Evolutionary conservation across 2,329 filamentous ascomycete genomes (phyloP), one percentile per base, ranked within the genome.

Genomic region (Aspergillus sp.): DNA sequence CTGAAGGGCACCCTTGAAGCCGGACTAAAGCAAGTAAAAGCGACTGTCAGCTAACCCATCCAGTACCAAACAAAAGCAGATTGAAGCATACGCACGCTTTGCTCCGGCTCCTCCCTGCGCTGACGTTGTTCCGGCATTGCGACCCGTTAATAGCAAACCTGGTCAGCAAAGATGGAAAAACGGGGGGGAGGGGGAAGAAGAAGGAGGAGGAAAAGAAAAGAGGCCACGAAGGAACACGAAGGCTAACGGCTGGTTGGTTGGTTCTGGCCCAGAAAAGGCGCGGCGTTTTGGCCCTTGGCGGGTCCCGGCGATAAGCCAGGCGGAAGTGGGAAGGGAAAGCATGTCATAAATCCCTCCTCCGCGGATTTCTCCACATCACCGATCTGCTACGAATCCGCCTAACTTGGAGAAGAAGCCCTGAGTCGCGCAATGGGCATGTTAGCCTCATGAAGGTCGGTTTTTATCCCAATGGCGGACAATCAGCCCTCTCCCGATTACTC

Each of bases 1-100:
- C 73, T 88, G 85, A 60, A 84, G 69, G 58, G 80, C 72, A 28
- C 80, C 70, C 65, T 76, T 76, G 60, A 80, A 68, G 65, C 72
- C 70, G 62, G 74, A 77, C 79, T 81, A 67, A 52, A 65, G 23
- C n/a, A 43, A 52, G 19, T 15, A 49, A 58, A 43, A 38, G 28
- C 13, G 52, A 57, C 57, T 41, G 69, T 73, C 61, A 74, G 68
- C 60, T 51, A 63, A 59, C 56, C 19, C 19, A 58, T 30, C n/a
- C 53, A 47, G 21, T 54, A 36, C 32, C 32, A 41, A 53, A 8
- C 36, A 48, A 57, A 55, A 30, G 43, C 55, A 19, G 30, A 36
- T 52, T 39, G 30, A 30, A 21, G 55, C 28, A 66, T 62, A 72
- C 72, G 49, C 66, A 75, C 72, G 64, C 67, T 61, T 59, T 68